A percentile compares a stretch with the other conserved stretches of the same genome.
Evolutionary conservation across 108 stramenopile genomes (phyloP).

Genomic region (Discostella stelligeroides): DNA sequence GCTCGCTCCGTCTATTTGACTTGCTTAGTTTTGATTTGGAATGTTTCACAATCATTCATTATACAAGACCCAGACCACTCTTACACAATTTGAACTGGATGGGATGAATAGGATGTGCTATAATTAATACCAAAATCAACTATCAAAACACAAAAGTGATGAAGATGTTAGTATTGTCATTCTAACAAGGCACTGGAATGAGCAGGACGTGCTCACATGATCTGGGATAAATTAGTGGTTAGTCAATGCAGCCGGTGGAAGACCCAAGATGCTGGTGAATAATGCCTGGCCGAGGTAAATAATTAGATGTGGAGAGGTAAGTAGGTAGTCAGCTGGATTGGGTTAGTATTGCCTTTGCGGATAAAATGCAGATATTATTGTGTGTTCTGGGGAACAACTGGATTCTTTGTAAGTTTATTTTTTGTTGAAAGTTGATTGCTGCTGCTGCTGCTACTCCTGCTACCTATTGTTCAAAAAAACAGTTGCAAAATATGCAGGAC

Average conservation of each 20-base stretch:
- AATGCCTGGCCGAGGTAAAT: slow-evolving; percentile 96
- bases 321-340: slow-evolving; percentile 93
- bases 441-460: no score
- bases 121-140: slow-evolving; percentile 97
- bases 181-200: slow-evolving; percentile 96
- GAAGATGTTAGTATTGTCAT: slow-evolving; percentile 85
- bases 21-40: slow-evolving; percentile 92
- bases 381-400: no score
- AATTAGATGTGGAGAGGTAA: slow-evolving; percentile 98
- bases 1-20: slow-evolving; percentile 96
- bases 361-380: slow-evolving; percentile 94
- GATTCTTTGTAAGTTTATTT: no score
- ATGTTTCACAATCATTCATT: slow-evolving; percentile 97
- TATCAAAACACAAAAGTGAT: slow-evolving; percentile 93
- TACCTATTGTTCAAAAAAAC: no score
- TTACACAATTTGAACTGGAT: slow-evolving; percentile 96
- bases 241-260: slow-evolving; percentile 81
- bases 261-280: slow-evolving; percentile 98
- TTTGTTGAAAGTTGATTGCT: no score
- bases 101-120: no score
- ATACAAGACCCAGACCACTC: slow-evolving; percentile 87
- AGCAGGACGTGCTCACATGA: slow-evolving; percentile 96
- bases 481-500: no score
- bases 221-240: slow-evolving; percentile 94
- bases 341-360: slow-evolving; percentile 92